Evolutionary conservation across 768 basidiomycete species (phyloP).

Genomic region (Lactarius trivialis): DNA sequence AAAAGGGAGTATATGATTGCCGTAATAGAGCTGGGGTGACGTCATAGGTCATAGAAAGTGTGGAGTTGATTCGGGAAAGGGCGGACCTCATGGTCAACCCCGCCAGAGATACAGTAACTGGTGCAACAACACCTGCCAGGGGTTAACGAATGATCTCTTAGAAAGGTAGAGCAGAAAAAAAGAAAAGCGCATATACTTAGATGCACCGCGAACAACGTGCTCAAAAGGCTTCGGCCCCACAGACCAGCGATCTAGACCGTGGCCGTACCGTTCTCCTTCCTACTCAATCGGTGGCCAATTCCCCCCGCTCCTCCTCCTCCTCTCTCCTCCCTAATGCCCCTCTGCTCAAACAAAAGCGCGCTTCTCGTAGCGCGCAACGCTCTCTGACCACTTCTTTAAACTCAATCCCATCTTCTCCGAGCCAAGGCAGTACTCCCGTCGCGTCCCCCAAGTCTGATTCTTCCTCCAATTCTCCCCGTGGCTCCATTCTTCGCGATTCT

Average conservation of each 20-base stretch:
- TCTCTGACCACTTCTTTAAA: slow-evolving; percentile 44
- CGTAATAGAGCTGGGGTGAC: slow-evolving; percentile 1
- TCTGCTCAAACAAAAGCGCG: slow-evolving; percentile 25
- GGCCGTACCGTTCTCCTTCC: slow-evolving; percentile 4
- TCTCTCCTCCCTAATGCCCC: slow-evolving; percentile 33
- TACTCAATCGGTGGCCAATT: slow-evolving; percentile 9
- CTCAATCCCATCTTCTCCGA: slow-evolving; percentile 32
- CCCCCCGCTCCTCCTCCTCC: slow-evolving; percentile 10
- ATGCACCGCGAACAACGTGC: not conserved
- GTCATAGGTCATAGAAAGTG: slow-evolving; percentile 4
- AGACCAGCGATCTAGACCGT: slow-evolving; percentile 14
- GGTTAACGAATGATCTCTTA: not conserved
- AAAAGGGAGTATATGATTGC: not conserved
- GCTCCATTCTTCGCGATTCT: slow-evolving; percentile 5
- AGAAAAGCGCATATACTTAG: not conserved
- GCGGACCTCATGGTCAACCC: not conserved
- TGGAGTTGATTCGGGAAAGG: slow-evolving; percentile 4
- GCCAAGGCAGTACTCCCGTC: slow-evolving; percentile 17
- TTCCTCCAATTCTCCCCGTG: not conserved
- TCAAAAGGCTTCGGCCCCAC: slow-evolving; percentile 3
- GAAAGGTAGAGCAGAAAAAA: not conserved
- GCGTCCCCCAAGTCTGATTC: slow-evolving; percentile 12
- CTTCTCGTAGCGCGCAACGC: slow-evolving; percentile 29
- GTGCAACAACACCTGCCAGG: not conserved
- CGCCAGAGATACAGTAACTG: not conserved